Evolutionary conservation across 805 yeast genomes (phyloP), one percentile per base, ranked within the genome.

Genomic region (Candida chilensis): DNA sequence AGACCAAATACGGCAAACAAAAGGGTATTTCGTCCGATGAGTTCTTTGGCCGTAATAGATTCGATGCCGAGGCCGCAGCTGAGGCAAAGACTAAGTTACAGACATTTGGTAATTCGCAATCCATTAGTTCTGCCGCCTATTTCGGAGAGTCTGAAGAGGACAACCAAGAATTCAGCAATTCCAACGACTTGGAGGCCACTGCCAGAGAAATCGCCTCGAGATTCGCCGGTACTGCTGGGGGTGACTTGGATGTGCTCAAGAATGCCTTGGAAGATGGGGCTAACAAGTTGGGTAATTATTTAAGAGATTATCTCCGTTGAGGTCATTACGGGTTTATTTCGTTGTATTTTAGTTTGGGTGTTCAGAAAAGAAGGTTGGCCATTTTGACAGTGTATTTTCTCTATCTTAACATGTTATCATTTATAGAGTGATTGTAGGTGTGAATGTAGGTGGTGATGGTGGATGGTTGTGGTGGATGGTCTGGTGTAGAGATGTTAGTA

Each of bases 11-110:
- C 50, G 96, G 96, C 33, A 63, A 61, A 24, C 96, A 88, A 52
- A 90, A 85, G 68, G 95, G 88, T 28, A 92, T 92, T 39, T 92
- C 97, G 0, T 88, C 96, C 2, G 97, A 92, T 57, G 94, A 88
- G 60, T 75, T 73, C 47, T 92, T 92, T 54, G 96, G 96, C 13
- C 78, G 95, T 47, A 90, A 88, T 26, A 61, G 76, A 16, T 85
- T 72, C 47, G 96, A 86, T 46, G 81, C 82, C 40, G 66, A 64
- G 2, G 83, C 84, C 24, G 80, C 80, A 32, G 68, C 67, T 27
- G 96, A 87, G 54, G 96, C 96, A 2, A 69, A 70, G 39, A 49
- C 71, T n/a, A 88, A 92, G 46, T 64, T 92, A 32, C 86, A 79
- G 52, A 61, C 79, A 4, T 92, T 84, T 57, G 74, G 72, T 35